These are phyloP conservation scores for Pezicula radicicola DNA, from an alignment of 2,329 filamentous ascomycete genomes.

Conservation along the genomic window DNA sequence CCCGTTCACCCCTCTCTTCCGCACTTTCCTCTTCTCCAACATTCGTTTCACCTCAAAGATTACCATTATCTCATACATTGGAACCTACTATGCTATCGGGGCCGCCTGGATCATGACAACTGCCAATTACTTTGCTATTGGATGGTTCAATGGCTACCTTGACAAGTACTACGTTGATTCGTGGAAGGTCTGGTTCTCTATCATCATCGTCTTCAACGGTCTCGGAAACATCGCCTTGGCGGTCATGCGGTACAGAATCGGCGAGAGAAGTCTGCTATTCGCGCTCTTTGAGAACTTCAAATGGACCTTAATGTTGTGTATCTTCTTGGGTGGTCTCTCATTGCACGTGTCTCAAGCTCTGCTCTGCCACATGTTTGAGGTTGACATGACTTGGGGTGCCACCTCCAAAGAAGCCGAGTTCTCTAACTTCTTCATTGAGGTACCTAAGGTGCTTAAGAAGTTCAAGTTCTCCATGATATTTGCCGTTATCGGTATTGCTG, in stretches of 20 bases:
- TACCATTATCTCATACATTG: conserved; percentile 74
- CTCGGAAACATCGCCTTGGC: conserved; percentile 72
- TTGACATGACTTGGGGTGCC: conserved; percentile 83
- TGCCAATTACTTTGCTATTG: conserved; percentile 72
- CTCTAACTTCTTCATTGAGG: conserved; percentile 81
- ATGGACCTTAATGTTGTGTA: conserved; percentile 70
- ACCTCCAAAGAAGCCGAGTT: conserved; percentile 81
- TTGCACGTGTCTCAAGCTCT: conserved; percentile 80
- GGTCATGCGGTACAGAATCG: conserved; percentile 68
- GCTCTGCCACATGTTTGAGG: conserved; percentile 78
- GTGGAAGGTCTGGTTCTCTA: conserved; percentile 78
- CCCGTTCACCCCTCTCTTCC: conserved; percentile 77
- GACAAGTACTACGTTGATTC: conserved; percentile 80
- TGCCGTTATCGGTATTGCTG: conserved; percentile 51
- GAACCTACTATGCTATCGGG: conserved; percentile 77
- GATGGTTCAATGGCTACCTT: conserved; percentile 73
- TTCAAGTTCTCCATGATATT: conserved; percentile 74
- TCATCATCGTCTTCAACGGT: conserved; percentile 74
- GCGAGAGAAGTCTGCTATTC: conserved; percentile 57
- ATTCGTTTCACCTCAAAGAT: conserved; percentile 75
- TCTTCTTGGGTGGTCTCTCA: conserved; percentile 80
- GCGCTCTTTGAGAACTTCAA: conserved; percentile 64
- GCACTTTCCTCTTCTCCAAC: conserved; percentile 67
- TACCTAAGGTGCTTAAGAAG: conserved; percentile 73
- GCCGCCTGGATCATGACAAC: conserved; percentile 73